Evolutionary conservation across 1,139 yeast species (phyloP).

Genomic region (Kodamaea plutei): DNA sequence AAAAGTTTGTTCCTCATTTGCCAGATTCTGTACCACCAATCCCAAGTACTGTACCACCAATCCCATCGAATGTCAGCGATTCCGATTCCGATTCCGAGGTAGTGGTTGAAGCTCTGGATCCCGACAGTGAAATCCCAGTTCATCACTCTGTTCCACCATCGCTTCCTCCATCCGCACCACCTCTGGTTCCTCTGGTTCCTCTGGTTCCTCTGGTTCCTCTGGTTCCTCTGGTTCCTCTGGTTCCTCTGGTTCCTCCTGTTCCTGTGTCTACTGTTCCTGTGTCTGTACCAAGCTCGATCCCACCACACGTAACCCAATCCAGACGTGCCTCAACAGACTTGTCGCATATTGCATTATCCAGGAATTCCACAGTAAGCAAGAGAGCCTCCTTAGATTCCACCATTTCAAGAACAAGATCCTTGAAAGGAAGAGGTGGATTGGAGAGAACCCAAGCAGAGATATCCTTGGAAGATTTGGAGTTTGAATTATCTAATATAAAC

Average conservation of each 20-base stretch:
- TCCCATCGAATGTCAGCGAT: too few relatives aligned
- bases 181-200: constrained; percentile 13
- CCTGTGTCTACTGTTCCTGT: constrained; percentile 4
- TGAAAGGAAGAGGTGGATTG: constrained; percentile 14
- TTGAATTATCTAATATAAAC: constrained; percentile 31
- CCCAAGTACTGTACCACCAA: too few relatives aligned
- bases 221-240: constrained; percentile 8
- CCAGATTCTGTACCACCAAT: too few relatives aligned
- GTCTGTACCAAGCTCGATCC: constrained; percentile 4
- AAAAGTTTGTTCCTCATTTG: too few relatives aligned
- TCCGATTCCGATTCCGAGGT: too few relatives aligned
- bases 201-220: constrained; percentile 9
- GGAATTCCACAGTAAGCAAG: constrained; percentile 16
- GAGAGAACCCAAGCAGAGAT: constrained; percentile 31
- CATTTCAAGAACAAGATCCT: constrained; percentile 17
- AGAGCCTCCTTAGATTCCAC: constrained; percentile 15
- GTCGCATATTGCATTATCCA: constrained; percentile 11
- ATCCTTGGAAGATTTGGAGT: constrained; percentile 23
- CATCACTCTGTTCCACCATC: too few relatives aligned
- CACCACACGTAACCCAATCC: constrained; percentile 2
- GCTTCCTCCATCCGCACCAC: constrained; percentile 7
- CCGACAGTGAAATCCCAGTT: not conserved
- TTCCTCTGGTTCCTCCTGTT: constrained; percentile 8
- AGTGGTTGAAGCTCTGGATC: too few relatives aligned
- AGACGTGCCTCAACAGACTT: constrained; percentile 24